Percentiles rank a stretch among this genome's conserved stretches.
These are phyloP conservation scores for Priceomyces haplophilus DNA, from an alignment of 805 yeast species.

Conservation along the genomic window DNA sequence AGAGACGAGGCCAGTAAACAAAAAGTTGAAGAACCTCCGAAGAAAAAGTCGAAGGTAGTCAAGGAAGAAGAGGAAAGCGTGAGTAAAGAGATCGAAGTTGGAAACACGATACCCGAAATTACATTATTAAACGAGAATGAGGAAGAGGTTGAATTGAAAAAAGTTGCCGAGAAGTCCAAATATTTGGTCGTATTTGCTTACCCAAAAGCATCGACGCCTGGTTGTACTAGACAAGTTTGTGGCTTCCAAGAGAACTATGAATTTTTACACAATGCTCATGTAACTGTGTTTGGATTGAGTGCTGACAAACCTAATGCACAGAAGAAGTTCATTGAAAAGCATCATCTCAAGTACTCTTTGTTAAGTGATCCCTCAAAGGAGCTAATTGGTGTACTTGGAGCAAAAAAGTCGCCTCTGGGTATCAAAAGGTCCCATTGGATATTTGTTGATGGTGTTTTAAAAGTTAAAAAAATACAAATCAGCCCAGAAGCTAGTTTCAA, in stretches of 20 bases:
- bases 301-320: conserved; percentile 82
- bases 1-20: conserved; percentile 10
- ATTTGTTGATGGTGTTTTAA: conserved; percentile 71
- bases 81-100: conserved; percentile 40
- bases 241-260: conserved; percentile 74
- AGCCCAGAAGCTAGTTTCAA: conserved; percentile 52
- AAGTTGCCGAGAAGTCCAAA: conserved; percentile 29
- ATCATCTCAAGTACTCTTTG: conserved; percentile 67
- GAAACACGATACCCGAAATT: conserved; percentile 66
- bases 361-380: conserved; percentile 72
- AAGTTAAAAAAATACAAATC: conserved; percentile 49
- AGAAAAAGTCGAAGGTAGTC: conserved; percentile 11
- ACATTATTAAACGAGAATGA: conserved; percentile 67
- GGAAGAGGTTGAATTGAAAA: conserved; percentile 39
- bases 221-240: conserved; percentile 92
- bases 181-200: conserved; percentile 56
- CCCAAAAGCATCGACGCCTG: conserved; percentile 93
- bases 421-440: conserved; percentile 90
- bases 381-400: conserved; percentile 74
- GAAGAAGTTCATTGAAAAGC: conserved; percentile 69
- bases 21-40: conserved; percentile 17
- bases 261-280: conserved; percentile 47
- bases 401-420: conserved; percentile 74
- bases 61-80: conserved; percentile 1
- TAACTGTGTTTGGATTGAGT: conserved; percentile 74